phyloP scores from a whole-genome alignment of 2,329 filamentous ascomycete genomes.

The Colletotrichum karsti region DNA sequence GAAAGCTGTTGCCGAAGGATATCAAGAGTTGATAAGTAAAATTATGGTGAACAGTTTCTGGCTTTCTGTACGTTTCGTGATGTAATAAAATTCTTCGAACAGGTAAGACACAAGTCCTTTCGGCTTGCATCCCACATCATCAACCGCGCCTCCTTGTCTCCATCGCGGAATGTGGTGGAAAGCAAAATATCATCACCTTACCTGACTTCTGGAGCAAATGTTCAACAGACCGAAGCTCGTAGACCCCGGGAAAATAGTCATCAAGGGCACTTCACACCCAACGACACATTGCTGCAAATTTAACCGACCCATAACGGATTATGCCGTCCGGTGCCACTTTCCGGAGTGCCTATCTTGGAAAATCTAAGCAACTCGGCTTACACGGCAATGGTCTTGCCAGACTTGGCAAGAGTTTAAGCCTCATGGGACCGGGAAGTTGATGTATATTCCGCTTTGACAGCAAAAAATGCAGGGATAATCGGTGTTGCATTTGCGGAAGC shows the following conservation, averaged over 20 bases:
- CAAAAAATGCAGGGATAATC: not conserved
- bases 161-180: not conserved
- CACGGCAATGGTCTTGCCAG: not conserved
- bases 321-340: too few species aligned
- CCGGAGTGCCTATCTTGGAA: too few species aligned
- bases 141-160: not conserved
- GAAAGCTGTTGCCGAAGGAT: too few species aligned
- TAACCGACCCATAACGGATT: not conserved
- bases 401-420: not conserved
- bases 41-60: not conserved
- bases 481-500: not conserved
- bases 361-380: too few species aligned
- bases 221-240: too few species aligned
- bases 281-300: not conserved
- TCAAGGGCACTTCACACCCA: not conserved
- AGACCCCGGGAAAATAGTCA: not conserved
- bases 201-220: too few species aligned
- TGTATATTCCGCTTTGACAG: not conserved
- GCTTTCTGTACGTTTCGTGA: not conserved
- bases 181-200: too few species aligned
- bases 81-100: too few species aligned
- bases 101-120: too few species aligned
- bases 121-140: not conserved
- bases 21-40: not conserved
- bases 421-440: not conserved